Percentiles rank a stretch among this genome's conserved stretches.
phyloP scores from a whole-genome alignment of 441 rosid species.

The Hura crepitans region DNA sequence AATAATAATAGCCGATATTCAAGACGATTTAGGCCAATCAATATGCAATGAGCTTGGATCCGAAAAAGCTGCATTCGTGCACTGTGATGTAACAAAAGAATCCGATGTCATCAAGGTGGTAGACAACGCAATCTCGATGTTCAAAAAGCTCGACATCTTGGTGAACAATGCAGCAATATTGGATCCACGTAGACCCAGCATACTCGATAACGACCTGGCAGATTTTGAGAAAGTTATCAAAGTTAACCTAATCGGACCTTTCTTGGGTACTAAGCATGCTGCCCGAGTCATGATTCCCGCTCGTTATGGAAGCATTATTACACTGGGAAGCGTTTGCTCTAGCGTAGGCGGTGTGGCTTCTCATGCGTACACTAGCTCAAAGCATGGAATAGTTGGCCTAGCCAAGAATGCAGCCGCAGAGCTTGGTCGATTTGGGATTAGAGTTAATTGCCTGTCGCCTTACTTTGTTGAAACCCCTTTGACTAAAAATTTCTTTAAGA shows the following conservation, averaged over 20 bases:
- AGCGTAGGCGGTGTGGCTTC: conserved; percentile 29
- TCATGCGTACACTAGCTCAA: conserved; percentile 39
- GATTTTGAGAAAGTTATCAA: conserved; percentile 35
- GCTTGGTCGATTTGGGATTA: conserved; percentile 40
- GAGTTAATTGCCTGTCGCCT: conserved; percentile 48
- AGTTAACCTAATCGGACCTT: conserved; percentile 37
- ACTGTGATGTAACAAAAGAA: conserved; percentile 29
- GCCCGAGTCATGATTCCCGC: conserved; percentile 40
- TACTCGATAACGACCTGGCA: conserved; percentile 27
- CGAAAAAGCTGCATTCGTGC: neutral
- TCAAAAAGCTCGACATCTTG: conserved; percentile 44
- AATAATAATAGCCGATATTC: conserved; percentile 12
- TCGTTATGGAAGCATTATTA: conserved; percentile 37
- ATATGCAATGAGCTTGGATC: neutral
- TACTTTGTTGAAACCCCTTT: conserved; percentile 37
- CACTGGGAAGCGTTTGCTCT: conserved; percentile 34
- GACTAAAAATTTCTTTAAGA: conserved; percentile 9
- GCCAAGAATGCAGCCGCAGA: conserved; percentile 38
- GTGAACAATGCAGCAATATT: conserved; percentile 42
- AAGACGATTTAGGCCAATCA: conserved; percentile 8
- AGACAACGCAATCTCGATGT: conserved; percentile 26
- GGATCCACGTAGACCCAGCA: conserved; percentile 25
- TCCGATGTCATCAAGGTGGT: conserved; percentile 33
- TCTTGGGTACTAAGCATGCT: conserved; percentile 39
- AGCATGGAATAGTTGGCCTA: conserved; percentile 43